These are phyloP conservation scores for Echinosophora koreensis DNA, from an alignment of 306 rosid genomes.

Conservation along the genomic window DNA sequence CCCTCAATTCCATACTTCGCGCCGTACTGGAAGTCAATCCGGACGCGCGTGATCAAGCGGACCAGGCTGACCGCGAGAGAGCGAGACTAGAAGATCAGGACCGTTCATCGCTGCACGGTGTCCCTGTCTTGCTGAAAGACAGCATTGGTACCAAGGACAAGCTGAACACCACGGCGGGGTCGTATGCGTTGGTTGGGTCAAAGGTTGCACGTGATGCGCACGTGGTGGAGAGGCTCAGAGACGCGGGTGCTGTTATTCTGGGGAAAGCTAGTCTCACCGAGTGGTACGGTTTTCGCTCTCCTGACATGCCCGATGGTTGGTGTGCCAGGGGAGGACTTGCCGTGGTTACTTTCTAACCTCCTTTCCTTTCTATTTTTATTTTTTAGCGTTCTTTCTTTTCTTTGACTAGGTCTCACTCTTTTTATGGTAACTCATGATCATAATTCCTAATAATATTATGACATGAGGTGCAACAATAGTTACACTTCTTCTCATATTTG, in stretches of 20 bases:
- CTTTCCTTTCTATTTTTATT: neutral
- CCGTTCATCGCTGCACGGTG: conserved; percentile 60
- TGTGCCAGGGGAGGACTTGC: conserved; percentile 67
- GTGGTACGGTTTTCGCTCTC: conserved; percentile 61
- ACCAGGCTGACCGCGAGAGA: conserved; percentile 64
- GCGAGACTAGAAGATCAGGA: neutral
- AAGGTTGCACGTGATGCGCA: conserved; percentile 67
- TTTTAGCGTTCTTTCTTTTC: too few relatives aligned
- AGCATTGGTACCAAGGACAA: conserved; percentile 61
- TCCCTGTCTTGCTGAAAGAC: conserved; percentile 74
- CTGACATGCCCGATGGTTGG: conserved; percentile 50
- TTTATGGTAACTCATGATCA: too few relatives aligned
- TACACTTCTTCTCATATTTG: too few relatives aligned
- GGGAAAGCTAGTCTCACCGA: conserved; percentile 67
- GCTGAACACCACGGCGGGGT: conserved; percentile 69
- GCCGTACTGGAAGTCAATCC: conserved; percentile 78
- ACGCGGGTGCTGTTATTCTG: conserved; percentile 64
- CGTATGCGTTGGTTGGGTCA: conserved; percentile 71
- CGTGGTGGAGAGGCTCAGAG: conserved; percentile 62
- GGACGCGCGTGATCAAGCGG: conserved; percentile 68
- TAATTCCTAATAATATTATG: too few relatives aligned
- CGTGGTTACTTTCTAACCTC: conserved; percentile 44
- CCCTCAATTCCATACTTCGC: conserved; percentile 62
- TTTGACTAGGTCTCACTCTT: too few relatives aligned
- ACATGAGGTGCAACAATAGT: too few relatives aligned